Percentiles rank a stretch among this genome's conserved stretches.
Evolutionary conservation across 2,329 filamentous ascomycete species (phyloP).

Genomic region (Verticillium nonalfalfae): DNA sequence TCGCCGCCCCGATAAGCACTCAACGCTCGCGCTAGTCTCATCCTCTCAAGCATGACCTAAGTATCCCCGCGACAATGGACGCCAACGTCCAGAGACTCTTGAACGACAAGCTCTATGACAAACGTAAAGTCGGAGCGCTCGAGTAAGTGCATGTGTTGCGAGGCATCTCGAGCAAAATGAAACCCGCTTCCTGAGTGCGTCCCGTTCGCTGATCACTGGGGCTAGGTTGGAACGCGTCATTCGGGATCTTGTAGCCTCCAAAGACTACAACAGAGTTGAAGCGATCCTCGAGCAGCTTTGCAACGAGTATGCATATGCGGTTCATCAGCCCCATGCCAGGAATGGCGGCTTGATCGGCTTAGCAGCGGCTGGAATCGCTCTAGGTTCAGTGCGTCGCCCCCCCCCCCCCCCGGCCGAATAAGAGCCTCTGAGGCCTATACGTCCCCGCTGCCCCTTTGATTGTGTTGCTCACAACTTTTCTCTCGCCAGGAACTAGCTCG

Average conservation of each 20-base stretch:
- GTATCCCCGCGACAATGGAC: slow-evolving; percentile 57
- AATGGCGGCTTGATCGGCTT: slow-evolving; percentile 95
- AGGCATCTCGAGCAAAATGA: neutral
- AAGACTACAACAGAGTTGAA: slow-evolving; percentile 74
- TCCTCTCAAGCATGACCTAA: neutral
- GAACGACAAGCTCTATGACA: slow-evolving; percentile 98
- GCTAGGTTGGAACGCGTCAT: slow-evolving; percentile 82
- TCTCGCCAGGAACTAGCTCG: slow-evolving; percentile 71
- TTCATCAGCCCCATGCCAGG: slow-evolving; percentile 91
- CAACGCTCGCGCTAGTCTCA: neutral
- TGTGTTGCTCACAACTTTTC: neutral
- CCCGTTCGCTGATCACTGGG: neutral
- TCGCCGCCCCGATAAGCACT: neutral
- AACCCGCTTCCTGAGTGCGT: neutral
- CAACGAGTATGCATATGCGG: slow-evolving; percentile 95
- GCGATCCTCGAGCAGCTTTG: slow-evolving; percentile 93
- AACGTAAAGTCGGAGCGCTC: slow-evolving; percentile 90
- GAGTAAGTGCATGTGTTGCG: slow-evolving; percentile 58
- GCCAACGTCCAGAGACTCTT: slow-evolving; percentile 80
- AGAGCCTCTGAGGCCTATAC: neutral
- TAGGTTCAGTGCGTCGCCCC: slow-evolving; percentile 68
- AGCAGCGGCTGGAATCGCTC: slow-evolving; percentile 89
- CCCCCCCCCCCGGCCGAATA: slow-evolving; percentile 14
- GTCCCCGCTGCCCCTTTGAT: neutral
- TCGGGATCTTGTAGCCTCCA: slow-evolving; percentile 69